These are phyloP conservation scores for Oehlia diaphana DNA, from an alignment of 192 early-diverging fungal species.

Conservation along the genomic window DNA sequence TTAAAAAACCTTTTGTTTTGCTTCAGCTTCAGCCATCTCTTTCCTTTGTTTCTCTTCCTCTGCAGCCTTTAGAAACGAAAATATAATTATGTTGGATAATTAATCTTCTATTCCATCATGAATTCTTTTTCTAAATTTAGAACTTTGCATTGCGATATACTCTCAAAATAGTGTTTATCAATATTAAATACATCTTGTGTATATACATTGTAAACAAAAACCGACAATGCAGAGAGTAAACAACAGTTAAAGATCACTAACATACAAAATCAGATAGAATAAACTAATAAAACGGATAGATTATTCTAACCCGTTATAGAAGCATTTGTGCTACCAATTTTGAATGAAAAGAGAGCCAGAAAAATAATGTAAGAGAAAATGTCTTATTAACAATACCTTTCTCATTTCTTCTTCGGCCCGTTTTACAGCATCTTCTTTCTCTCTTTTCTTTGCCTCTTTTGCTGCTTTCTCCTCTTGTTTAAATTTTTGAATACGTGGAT, in stretches of 20 bases:
- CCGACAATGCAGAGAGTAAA: too few species aligned
- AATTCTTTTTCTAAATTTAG: not conserved
- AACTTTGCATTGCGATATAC: not conserved
- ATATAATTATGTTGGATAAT: not conserved
- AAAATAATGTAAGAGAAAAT: too few species aligned
- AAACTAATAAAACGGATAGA: too few species aligned
- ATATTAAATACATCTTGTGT: not conserved
- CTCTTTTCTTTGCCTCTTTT: slow-evolving; percentile 88
- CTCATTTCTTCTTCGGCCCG: slow-evolving; percentile 50
- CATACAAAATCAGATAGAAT: too few species aligned
- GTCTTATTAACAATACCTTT: slow-evolving; percentile 4
- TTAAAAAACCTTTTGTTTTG: slow-evolving; percentile 34
- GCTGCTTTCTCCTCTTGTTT: slow-evolving; percentile 88
- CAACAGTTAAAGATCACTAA: too few species aligned
- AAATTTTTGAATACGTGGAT: slow-evolving; percentile 90
- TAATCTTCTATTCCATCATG: not conserved
- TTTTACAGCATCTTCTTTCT: slow-evolving; percentile 75
- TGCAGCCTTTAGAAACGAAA: slow-evolving; percentile 19
- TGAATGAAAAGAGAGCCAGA: too few species aligned
- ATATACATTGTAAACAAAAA: not conserved
- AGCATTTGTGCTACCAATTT: too few species aligned
- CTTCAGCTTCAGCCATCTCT: slow-evolving; percentile 31
- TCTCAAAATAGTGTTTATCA: not conserved
- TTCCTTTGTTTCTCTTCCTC: slow-evolving; percentile 22
- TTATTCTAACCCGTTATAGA: too few species aligned